Evolutionary conservation across 345 rosid species (phyloP).

Genomic region (Isatis tinctoria): DNA sequence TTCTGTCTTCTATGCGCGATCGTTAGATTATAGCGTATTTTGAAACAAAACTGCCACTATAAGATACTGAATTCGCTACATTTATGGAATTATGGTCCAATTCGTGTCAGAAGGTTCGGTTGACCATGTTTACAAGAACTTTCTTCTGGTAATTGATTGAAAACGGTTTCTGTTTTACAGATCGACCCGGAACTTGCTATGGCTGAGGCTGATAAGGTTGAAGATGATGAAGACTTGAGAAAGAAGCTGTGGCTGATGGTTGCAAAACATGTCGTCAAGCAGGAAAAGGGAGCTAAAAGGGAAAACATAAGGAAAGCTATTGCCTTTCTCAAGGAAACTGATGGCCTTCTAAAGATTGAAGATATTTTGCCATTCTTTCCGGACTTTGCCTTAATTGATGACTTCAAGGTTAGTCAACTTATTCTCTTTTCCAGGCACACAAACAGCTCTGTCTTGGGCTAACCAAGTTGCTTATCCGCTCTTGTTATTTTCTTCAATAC

Average conservation of each 20-base stretch:
- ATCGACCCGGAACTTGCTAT: constrained; percentile 97
- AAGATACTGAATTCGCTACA: neutral
- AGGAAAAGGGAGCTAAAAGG: constrained; percentile 95
- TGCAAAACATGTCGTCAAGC: constrained; percentile 93
- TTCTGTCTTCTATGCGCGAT: neutral
- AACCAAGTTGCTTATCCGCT: constrained; percentile 4
- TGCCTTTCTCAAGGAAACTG: constrained; percentile 98
- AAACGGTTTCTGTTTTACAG: constrained; percentile 37
- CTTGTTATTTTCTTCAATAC: constrained; percentile 8
- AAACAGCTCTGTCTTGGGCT: neutral
- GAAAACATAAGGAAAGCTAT: constrained; percentile 96
- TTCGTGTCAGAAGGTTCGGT: constrained; percentile 8
- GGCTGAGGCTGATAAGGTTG: constrained; percentile 99
- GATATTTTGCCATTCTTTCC: constrained; percentile 98
- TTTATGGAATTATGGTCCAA: neutral
- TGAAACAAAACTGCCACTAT: neutral
- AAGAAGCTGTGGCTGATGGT: constrained; percentile 99
- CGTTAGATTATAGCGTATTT: neutral
- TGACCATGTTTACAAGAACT: neutral
- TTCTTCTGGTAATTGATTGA: constrained; percentile 15
- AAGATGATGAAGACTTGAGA: constrained; percentile 97
- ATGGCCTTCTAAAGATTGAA: constrained; percentile 94
- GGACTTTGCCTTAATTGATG: constrained; percentile 97
- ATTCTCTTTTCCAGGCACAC: neutral
- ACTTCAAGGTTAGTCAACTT: constrained; percentile 71